These are phyloP conservation scores for Bipolaris bicolor DNA, from an alignment of 2,329 filamentous ascomycete genomes.

Conservation along the genomic window DNA sequence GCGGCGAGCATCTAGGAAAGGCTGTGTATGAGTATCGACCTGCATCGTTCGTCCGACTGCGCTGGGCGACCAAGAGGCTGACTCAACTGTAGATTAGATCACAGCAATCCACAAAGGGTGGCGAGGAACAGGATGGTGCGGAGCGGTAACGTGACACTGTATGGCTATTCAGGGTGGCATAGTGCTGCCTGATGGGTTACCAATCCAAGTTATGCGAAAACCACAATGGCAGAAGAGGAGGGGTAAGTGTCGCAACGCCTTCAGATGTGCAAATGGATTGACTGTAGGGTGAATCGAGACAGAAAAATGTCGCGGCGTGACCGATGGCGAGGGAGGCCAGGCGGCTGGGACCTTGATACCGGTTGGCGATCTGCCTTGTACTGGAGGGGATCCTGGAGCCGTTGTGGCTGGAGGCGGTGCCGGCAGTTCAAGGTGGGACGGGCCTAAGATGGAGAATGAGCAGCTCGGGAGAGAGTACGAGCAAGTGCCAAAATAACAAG, in stretches of 20 bases:
- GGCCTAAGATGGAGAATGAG: slow-evolving; percentile 32
- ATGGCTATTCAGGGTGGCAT: slow-evolving; percentile 41
- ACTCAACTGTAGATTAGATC: slow-evolving; percentile 21
- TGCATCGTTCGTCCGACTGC: slow-evolving; percentile 34
- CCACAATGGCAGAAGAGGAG: slow-evolving; percentile 19
- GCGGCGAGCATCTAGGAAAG: slow-evolving; percentile 43
- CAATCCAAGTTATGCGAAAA: slow-evolving; percentile 24
- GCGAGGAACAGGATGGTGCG: slow-evolving; percentile 18
- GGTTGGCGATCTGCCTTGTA: slow-evolving; percentile 43
- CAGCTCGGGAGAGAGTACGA: slow-evolving; percentile 30
- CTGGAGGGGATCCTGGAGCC: slow-evolving; percentile 32
- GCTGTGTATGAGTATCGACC: slow-evolving; percentile 43
- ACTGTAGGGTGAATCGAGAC: slow-evolving; percentile 21
- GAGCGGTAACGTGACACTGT: slow-evolving; percentile 40
- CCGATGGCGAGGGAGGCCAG: slow-evolving; percentile 32
- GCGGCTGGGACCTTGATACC: slow-evolving; percentile 33
- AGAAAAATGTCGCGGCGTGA: slow-evolving; percentile 33
- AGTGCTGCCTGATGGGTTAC: slow-evolving; percentile 37
- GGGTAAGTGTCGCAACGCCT: slow-evolving; percentile 24
- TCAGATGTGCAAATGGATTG: slow-evolving; percentile 19
- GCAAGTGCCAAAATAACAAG: slow-evolving; percentile 27
- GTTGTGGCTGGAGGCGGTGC: slow-evolving; percentile 44
- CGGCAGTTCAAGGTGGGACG: slow-evolving; percentile 34
- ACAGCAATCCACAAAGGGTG: slow-evolving; percentile 17
- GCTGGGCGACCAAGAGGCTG: slow-evolving; percentile 29